These are phyloP conservation scores for Penicillium nucicola DNA, from an alignment of 495 filamentous ascomycete species.

Conservation along the genomic window DNA sequence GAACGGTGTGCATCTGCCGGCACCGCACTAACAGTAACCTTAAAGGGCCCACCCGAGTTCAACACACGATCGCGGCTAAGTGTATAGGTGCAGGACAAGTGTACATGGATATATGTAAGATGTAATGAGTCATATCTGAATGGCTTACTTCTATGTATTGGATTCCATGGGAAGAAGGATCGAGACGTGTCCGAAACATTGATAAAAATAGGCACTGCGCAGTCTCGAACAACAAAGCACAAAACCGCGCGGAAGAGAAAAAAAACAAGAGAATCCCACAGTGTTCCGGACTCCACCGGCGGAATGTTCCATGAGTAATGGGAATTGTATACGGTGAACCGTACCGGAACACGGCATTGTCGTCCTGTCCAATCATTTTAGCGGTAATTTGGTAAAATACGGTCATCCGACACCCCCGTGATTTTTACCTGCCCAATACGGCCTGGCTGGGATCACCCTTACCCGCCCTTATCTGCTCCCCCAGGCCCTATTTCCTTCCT, in stretches of 20 bases:
- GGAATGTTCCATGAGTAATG: constrained; percentile 24
- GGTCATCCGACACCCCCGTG: constrained; percentile 14
- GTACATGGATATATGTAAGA: no score
- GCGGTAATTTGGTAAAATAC: constrained; percentile 9
- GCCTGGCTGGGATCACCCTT: constrained; percentile 25
- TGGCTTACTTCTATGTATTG: background rate
- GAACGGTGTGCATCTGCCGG: constrained; percentile 23
- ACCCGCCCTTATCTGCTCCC: constrained; percentile 5
- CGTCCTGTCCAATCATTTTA: constrained; percentile 6
- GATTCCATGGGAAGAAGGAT: background rate
- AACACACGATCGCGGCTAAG: background rate
- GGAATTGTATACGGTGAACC: background rate
- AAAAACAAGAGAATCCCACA: background rate
- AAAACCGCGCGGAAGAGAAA: background rate
- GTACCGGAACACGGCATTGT: constrained; percentile 4
- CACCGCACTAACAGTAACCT: constrained; percentile 29
- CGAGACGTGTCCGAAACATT: background rate
- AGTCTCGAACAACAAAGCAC: background rate
- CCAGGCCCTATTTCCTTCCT: background rate
- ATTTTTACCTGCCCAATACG: constrained; percentile 29
- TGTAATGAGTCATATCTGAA: no score
- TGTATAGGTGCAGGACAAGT: background rate
- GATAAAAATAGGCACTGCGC: background rate
- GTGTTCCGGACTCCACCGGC: constrained; percentile 17
- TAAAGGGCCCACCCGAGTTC: constrained; percentile 17